These are phyloP conservation scores for Lithospermum erythrorhizon DNA, from an alignment of 257 asterid genomes.

Conservation along the genomic window DNA sequence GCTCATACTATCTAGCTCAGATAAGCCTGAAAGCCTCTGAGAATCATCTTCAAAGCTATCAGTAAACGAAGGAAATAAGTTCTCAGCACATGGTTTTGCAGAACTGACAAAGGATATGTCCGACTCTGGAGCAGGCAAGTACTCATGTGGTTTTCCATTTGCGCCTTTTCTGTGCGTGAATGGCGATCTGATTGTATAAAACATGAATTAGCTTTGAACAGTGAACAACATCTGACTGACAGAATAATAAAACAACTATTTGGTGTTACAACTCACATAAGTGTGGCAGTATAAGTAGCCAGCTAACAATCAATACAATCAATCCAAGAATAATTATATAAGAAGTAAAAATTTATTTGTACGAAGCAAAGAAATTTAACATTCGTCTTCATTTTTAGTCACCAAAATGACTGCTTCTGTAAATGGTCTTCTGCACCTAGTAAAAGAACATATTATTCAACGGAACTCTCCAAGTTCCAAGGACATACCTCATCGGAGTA, in stretches of 20 bases:
- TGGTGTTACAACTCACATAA: no score
- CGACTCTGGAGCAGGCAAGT: conserved; percentile 43
- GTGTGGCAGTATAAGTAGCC: no score
- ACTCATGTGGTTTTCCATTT: conserved; percentile 61
- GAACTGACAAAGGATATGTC: conserved; percentile 84
- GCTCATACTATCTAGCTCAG: conserved; percentile 34
- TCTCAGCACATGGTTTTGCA: conserved; percentile 56
- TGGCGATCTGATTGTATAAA: conserved; percentile 52
- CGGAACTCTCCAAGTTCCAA: neutral
- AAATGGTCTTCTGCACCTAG: no score
- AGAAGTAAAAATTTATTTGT: no score
- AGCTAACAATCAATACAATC: no score
- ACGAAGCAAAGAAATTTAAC: no score
- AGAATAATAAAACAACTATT: no score
- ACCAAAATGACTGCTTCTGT: no score
- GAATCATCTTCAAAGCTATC: conserved; percentile 53
- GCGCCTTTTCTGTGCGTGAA: conserved; percentile 65
- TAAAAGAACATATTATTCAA: no score
- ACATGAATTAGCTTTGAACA: conserved; percentile 9
- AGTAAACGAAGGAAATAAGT: conserved; percentile 30
- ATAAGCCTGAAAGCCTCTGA: conserved; percentile 62
- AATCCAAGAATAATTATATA: no score
- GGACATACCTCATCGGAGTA: conserved; percentile 29
- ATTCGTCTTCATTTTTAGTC: no score
- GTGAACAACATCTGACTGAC: neutral